Conservation (phyloP, 129 eudicot genomes). For the Centella asiatica region DNA sequence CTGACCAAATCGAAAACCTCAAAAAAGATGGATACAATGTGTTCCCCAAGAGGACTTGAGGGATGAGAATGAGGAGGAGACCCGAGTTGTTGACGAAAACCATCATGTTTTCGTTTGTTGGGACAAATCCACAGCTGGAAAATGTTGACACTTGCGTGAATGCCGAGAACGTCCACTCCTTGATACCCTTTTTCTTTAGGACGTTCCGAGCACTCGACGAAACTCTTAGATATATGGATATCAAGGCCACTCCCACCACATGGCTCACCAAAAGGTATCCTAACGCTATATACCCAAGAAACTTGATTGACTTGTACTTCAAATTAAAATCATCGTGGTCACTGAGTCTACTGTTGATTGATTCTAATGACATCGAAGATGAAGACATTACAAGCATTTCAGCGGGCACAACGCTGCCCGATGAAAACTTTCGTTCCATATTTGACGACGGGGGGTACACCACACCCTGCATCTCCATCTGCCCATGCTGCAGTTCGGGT, state of each 20-base stretch:
- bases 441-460: too few relatives aligned
- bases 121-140: constrained; percentile 49
- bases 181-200: constrained; percentile 35
- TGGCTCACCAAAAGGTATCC: constrained; percentile 32
- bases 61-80: constrained; percentile 36
- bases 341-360: too few relatives aligned
- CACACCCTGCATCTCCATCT: too few relatives aligned
- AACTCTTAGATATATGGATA: constrained; percentile 17
- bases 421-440: too few relatives aligned
- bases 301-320: neutral
- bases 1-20: constrained; percentile 20
- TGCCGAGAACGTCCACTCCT: constrained; percentile 20
- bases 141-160: constrained; percentile 52
- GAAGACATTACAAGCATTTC: too few relatives aligned
- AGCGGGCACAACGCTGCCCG: too few relatives aligned
- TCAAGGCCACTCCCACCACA: constrained; percentile 21
- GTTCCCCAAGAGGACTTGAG: constrained; percentile 50
- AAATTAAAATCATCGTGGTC: too few relatives aligned
- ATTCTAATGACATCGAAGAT: neutral
- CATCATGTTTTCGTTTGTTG: constrained; percentile 68
- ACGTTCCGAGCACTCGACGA: constrained; percentile 31
- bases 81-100: constrained; percentile 46
- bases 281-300: constrained; percentile 14
- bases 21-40: constrained; percentile 41
- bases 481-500: too few relatives aligned